Conservation (phyloP, 306 rosid genomes). For the apple (Malus domestica) region DNA sequence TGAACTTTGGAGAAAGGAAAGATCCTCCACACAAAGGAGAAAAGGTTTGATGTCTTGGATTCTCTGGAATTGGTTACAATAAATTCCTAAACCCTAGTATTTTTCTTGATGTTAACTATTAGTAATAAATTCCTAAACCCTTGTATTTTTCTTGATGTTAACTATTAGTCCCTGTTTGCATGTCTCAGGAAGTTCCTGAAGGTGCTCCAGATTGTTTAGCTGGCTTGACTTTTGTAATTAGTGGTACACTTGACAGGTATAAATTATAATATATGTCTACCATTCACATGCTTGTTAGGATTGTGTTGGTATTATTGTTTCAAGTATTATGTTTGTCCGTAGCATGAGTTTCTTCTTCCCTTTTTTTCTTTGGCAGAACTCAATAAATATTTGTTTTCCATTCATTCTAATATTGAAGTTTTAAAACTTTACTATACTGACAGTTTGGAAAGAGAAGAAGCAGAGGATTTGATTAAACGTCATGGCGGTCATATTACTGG, state of each 20-base stretch:
- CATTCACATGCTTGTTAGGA: not conserved
- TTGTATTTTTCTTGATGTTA: constrained; percentile 12
- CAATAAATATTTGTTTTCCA: not conserved
- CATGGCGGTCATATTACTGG: constrained; percentile 94
- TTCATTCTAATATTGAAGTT: constrained; percentile 14
- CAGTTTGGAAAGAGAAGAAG: constrained; percentile 97
- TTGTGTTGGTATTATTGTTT: not conserved
- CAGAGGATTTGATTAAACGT: constrained; percentile 92
- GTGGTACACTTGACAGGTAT: constrained; percentile 98
- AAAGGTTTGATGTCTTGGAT: constrained; percentile 48
- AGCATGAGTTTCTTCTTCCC: not conserved
- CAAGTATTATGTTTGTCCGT: not conserved
- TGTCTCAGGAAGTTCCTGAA: constrained; percentile 85
- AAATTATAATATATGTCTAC: not conserved
- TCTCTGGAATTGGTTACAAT: not conserved
- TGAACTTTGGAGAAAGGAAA: constrained; percentile 94
- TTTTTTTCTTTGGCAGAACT: not conserved
- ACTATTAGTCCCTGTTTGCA: constrained; percentile 17
- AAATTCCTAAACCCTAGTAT: too few relatives aligned
- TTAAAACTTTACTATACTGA: constrained; percentile 9
- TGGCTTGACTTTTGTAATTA: constrained; percentile 84
- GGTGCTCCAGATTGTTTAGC: constrained; percentile 82
- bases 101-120: too few relatives aligned
- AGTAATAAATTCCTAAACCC: too few relatives aligned
- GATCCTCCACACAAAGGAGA: constrained; percentile 98